Conservation (phyloP, 2,329 filamentous ascomycete genomes). For the Dothideomycetidae sp. region DNA sequence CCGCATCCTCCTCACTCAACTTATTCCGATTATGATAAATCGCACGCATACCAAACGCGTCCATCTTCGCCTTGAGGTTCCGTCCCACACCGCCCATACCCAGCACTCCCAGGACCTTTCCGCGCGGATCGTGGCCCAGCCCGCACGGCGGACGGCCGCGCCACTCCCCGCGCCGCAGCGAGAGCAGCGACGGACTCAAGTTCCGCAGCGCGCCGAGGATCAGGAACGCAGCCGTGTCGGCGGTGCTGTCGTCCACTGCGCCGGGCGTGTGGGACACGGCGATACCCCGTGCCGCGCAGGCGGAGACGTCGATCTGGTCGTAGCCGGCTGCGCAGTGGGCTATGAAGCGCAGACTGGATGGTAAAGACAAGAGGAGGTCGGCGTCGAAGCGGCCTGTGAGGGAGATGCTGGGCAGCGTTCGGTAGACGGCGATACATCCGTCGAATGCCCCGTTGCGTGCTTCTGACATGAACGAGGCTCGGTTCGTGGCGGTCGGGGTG, state of each 20-base stretch:
- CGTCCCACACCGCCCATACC: slow-evolving; percentile 79
- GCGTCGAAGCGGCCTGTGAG: slow-evolving; percentile 58
- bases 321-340: slow-evolving; percentile 55
- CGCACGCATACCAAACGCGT: slow-evolving; percentile 60
- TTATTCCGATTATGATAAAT: slow-evolving; percentile 59
- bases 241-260: slow-evolving; percentile 69
- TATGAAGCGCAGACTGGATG: slow-evolving; percentile 26
- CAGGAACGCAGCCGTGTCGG: slow-evolving; percentile 67
- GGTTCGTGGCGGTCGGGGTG: slow-evolving; percentile 44
- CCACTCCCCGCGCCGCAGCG: slow-evolving; percentile 55
- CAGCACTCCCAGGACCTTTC: slow-evolving; percentile 64
- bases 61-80: slow-evolving; percentile 59
- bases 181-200: slow-evolving; percentile 51
- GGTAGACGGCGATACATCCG: slow-evolving; percentile 50
- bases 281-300: slow-evolving; percentile 48
- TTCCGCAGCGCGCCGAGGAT: slow-evolving; percentile 67
- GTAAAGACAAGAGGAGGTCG: slow-evolving; percentile 46
- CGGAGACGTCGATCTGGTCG: slow-evolving; percentile 62
- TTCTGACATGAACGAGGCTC: slow-evolving; percentile 55
- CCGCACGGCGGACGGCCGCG: slow-evolving; percentile 40
- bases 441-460: slow-evolving; percentile 51
- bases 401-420: slow-evolving; percentile 51
- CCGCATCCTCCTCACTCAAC: slow-evolving; percentile 41
- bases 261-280: slow-evolving; percentile 68
- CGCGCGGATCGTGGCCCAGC: slow-evolving; percentile 62